A percentile compares a stretch with the other conserved stretches of the same genome.
These are phyloP conservation scores for Curvularia verruculosa DNA, from an alignment of 2,329 filamentous ascomycete genomes.

Conservation along the genomic window DNA sequence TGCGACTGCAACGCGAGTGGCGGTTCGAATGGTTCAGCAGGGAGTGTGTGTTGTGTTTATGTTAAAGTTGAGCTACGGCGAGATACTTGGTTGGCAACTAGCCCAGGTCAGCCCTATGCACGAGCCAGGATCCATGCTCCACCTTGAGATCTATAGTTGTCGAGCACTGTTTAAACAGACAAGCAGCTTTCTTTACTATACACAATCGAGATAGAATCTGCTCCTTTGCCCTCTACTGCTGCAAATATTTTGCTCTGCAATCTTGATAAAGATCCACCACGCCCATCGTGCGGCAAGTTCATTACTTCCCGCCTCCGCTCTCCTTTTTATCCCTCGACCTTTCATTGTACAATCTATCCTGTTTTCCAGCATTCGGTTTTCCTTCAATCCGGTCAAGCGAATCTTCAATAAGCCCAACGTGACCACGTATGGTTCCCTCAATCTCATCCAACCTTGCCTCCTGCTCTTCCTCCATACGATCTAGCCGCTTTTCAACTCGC, in stretches of 20 bases:
- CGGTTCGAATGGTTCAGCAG: neutral
- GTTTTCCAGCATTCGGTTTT: slow-evolving; percentile 42
- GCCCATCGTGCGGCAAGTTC: neutral
- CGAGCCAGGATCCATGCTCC: slow-evolving; percentile 5
- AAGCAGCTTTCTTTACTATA: neutral
- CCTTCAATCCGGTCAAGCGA: slow-evolving; percentile 53
- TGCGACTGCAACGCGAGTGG: neutral
- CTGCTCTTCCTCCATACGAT: slow-evolving; percentile 54
- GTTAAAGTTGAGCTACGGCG: neutral
- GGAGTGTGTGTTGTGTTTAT: neutral
- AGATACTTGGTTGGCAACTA: neutral
- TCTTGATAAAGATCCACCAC: neutral
- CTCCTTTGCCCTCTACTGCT: no score
- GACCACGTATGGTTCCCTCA: slow-evolving; percentile 54
- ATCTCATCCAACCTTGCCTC: slow-evolving; percentile 56
- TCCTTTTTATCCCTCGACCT: slow-evolving; percentile 15
- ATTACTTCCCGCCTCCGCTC: neutral
- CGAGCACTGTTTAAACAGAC: neutral
- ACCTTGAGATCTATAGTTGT: neutral
- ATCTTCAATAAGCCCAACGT: slow-evolving; percentile 56
- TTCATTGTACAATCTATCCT: slow-evolving; percentile 44
- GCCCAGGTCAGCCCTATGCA: slow-evolving; percentile 8
- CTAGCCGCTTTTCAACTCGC: slow-evolving; percentile 26
- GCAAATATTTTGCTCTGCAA: no score
- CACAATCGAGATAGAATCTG: no score